These are phyloP conservation scores for Penicillium waksmanii DNA, from an alignment of 495 filamentous ascomycete species.

Conservation along the genomic window DNA sequence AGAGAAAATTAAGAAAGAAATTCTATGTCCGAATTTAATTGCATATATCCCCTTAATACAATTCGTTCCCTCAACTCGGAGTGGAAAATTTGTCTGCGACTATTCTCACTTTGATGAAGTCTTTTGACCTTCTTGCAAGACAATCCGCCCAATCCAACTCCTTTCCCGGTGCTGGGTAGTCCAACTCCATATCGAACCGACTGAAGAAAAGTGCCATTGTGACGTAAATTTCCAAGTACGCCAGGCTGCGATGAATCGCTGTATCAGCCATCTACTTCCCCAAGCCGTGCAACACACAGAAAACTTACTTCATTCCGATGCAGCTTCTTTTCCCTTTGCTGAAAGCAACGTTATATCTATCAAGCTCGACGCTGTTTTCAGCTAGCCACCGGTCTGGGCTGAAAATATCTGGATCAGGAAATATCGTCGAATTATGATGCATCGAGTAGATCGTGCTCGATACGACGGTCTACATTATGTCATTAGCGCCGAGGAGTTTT, in stretches of 20 bases:
- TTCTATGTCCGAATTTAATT: not conserved
- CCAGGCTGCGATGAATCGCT: not conserved
- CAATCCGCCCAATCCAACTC: constrained; percentile 4
- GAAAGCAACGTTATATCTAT: constrained; percentile 7
- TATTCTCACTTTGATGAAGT: constrained; percentile 5
- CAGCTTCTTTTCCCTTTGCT: constrained; percentile 7
- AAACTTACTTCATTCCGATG: constrained; percentile 7
- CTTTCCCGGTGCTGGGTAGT: not conserved
- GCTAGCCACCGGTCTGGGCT: constrained; percentile 4
- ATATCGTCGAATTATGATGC: constrained; percentile 4
- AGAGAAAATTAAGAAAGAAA: not conserved
- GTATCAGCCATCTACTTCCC: not conserved
- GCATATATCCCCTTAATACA: not conserved
- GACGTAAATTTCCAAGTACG: constrained; percentile 7
- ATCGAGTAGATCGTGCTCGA: constrained; percentile 1
- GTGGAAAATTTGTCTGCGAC: not conserved
- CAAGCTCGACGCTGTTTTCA: constrained; percentile 4
- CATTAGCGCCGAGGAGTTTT: not conserved
- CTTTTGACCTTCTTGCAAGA: not conserved
- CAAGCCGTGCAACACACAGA: not conserved
- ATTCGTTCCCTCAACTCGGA: not conserved
- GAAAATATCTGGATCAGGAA: constrained; percentile 2
- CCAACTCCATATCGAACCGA: constrained; percentile 6
- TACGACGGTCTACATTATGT: not conserved
- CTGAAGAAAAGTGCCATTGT: constrained; percentile 1